Conservation (phyloP, 2,329 filamentous ascomycete species). For the Phialophora chinensis region DNA sequence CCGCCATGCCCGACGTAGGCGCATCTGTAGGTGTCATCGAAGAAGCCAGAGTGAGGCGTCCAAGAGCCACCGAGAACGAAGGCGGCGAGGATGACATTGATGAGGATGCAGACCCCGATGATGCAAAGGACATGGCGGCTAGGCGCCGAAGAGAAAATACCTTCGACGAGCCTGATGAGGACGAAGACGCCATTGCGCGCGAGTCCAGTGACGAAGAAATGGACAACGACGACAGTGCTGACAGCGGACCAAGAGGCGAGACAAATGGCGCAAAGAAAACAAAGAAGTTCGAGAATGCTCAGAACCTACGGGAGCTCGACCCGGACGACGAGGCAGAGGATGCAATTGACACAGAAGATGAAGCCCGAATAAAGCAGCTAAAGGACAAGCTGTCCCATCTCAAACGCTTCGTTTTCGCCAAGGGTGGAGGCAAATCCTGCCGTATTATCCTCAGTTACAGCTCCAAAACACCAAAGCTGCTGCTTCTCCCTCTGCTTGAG, state of each 20-base stretch:
- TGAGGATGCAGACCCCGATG: conserved; percentile 79
- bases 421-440: conserved; percentile 74
- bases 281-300: conserved; percentile 28
- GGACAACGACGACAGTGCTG: conserved; percentile 25
- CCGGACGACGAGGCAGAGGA: conserved; percentile 35
- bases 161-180: conserved; percentile 91
- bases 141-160: conserved; percentile 72
- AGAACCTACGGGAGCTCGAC: conserved; percentile 36
- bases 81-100: conserved; percentile 65
- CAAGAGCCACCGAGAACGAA: conserved; percentile 55
- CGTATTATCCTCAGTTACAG: conserved; percentile 83
- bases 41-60: conserved; percentile 54
- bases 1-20: conserved; percentile 78
- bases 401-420: conserved; percentile 79
- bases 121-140: conserved; percentile 60
- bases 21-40: conserved; percentile 64
- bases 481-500: conserved; percentile 91
- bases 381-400: conserved; percentile 70
- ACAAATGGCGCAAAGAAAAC: conserved; percentile 2
- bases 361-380: conserved; percentile 67
- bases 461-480: conserved; percentile 79
- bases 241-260: conserved; percentile 19
- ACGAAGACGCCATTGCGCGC: conserved; percentile 71
- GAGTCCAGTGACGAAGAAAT: conserved; percentile 53
- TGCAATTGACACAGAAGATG: conserved; percentile 51